Base-by-base conservation (phyloP, 768 basidiomycete genomes). In the Cystobasidiopsis lactophilus region DNA sequence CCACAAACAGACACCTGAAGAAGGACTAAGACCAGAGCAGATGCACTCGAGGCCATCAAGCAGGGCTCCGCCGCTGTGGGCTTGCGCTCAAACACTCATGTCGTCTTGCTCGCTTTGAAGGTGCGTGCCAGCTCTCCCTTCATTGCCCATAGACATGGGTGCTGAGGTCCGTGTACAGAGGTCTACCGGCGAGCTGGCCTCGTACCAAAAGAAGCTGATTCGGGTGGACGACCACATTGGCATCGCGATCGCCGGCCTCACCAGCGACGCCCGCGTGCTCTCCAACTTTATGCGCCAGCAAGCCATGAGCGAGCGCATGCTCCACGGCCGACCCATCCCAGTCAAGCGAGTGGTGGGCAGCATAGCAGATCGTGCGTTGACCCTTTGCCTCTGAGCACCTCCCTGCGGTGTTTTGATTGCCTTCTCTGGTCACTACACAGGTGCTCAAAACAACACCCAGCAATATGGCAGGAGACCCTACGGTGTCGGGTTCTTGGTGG, bases 171-270 rank as follows among this genome's bases (percentile, higher is more conserved):
- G 52, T 4, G 5, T 31, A 38, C 60, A 98, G 93, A 77, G 91
- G 67, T 96, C 93, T 27, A 89, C 86, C 14, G 93, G 93, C 55
- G 91, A 96, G 67, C 75, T 98, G 50, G 89, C 93, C 16, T 85
- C 85, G n/a, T 96, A 96, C 73, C 93, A 98, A 66, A 89, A 96
- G 72, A 96, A 98, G 75, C 83, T 96, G 80, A 93, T 91, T 68
- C 76, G 88, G 64, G 91, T 98, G 78, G 93, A 98, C 65, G 88
- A 96, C 68, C 93, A 98, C 70, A 79, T 93, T 60, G 93, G 93
- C n/a, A 86, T 98, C 63, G 91, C 89, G 46, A 96, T 98, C 66
- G 93, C 93, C 48, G 93, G 93, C n/a, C 71, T 98, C 57, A 98
- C 93, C 9, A 88, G 84, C 43, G 93, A 98, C 71, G 93, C 93